Evolutionary conservation across 2,329 filamentous ascomycete species (phyloP), one percentile per base, ranked within the genome.

Genomic region (Arthrobotrys sphaeroides): DNA sequence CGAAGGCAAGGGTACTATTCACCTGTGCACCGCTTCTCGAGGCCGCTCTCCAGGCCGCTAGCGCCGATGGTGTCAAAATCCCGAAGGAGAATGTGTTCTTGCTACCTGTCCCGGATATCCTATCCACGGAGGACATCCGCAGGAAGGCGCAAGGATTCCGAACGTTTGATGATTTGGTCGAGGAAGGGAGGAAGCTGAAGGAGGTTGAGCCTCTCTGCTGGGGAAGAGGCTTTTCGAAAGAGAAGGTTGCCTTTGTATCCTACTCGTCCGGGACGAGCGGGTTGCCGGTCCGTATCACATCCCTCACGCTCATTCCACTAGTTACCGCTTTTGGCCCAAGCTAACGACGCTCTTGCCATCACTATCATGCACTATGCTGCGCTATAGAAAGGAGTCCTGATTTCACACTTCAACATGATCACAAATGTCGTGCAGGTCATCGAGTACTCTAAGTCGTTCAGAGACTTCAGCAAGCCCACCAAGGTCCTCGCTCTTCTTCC

Each of bases 201-300:
- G 84, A 16, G 81, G 91, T 20, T 85, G 88, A 72, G 83, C 85
- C 3, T 43, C 81, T 90, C 79, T 84, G 84, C 31, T 91, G 90
- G 89, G 80, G 83, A 43, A 85, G 85, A 73, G 90, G 90, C 0
- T 88, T 91, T 78, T 90, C 89, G 2, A 86, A 87, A 36, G 87
- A 88, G 64, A 89, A 90, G 79, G 88, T 88, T 4, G 90, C 92
- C 0, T 94, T 91, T 80, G 84, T 96, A 47, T 93, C 90, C 83
- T 94, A 92, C 81, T 93, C 90, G 0, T 92, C 89, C 81, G 91
- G 91, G 18, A 94, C 91, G 0, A 93, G 91, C 9, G 91, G 91
- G 2, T 83, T 94, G 38, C 91, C 91, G 13, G 90, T 91, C 84
- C 79, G 85, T 59, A 10, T 55, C 24, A 16, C 16, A 42, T 13